Percentiles rank a stretch among this genome's conserved stretches.
These are phyloP conservation scores for Trichomonas gallinae DNA, from an alignment of 208 protist genomes.

Conservation along the genomic window DNA sequence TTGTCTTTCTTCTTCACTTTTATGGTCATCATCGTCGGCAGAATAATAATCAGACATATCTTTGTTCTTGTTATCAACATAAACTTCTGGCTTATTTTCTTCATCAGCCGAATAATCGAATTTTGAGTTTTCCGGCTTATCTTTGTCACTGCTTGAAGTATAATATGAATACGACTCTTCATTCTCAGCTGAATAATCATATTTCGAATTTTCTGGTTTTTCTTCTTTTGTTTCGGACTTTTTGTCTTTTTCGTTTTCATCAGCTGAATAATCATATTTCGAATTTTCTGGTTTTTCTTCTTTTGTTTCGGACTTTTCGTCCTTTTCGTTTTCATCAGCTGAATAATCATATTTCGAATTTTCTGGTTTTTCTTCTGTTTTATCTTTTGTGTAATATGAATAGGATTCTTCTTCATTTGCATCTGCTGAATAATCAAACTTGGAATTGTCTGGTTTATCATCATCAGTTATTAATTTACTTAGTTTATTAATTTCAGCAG, in stretches of 20 bases:
- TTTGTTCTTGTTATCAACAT: background rate
- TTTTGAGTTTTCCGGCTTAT: background rate
- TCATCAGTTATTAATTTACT: too few species aligned
- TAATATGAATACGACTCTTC: background rate
- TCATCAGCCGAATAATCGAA: background rate
- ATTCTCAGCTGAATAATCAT: background rate
- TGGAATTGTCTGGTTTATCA: too few species aligned
- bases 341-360: background rate
- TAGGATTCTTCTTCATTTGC: too few species aligned
- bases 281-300: too few species aligned
- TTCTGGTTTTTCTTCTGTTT: too few species aligned
- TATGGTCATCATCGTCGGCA: background rate
- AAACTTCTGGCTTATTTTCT: background rate
- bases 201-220: background rate
- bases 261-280: too few species aligned
- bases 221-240: background rate
- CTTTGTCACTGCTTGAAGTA: background rate
- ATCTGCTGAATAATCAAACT: too few species aligned
- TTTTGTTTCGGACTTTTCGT: background rate
- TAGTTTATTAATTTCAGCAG: too few species aligned
- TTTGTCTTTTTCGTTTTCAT: background rate
- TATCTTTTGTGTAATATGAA: too few species aligned
- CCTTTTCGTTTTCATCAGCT: background rate
- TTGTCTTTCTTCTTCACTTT: background rate
- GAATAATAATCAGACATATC: too few species aligned